Conservation (phyloP, 2,329 filamentous ascomycete species). For the Plectosphaerella sp. region DNA sequence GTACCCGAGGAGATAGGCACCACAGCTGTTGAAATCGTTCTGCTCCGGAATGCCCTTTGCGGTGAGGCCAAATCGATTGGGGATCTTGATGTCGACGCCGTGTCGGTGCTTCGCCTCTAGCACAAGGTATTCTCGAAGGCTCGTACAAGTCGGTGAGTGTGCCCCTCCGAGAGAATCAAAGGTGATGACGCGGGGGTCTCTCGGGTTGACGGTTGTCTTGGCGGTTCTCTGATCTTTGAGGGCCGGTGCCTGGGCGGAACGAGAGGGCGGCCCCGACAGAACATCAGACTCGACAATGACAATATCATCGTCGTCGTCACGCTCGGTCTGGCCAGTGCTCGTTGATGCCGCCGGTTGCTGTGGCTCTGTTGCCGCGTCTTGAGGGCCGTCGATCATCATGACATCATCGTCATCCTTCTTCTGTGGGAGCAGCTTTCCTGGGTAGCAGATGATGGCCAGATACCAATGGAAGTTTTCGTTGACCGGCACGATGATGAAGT, state of each 20-base stretch:
- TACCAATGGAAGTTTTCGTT: constrained; percentile 91
- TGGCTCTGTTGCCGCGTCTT: constrained; percentile 3
- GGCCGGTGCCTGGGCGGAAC: background rate
- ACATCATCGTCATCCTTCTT: constrained; percentile 2
- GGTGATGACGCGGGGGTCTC: constrained; percentile 70
- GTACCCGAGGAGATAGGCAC: constrained; percentile 81
- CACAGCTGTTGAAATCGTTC: constrained; percentile 83
- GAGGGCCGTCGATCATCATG: too few species aligned
- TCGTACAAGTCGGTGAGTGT: constrained; percentile 60
- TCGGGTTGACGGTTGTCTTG: constrained; percentile 29
- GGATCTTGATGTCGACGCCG: constrained; percentile 30
- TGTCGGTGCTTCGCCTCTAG: constrained; percentile 67
- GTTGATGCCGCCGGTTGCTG: too few species aligned
- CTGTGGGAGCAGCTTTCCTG: constrained; percentile 54
- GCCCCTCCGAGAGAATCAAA: constrained; percentile 75
- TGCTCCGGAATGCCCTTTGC: constrained; percentile 75
- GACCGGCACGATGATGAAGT: constrained; percentile 89
- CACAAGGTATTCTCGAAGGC: constrained; percentile 71
- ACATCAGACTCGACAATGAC: too few species aligned
- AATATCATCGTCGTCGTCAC: too few species aligned
- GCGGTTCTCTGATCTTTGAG: too few species aligned
- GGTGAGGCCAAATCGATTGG: constrained; percentile 49
- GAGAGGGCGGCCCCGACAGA: background rate
- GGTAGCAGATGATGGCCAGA: constrained; percentile 89
- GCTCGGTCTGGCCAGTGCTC: too few species aligned